Percentiles rank a stretch among this genome's conserved stretches.
phyloP scores from a whole-genome alignment of 108 stramenopile genomes.

The Cyclotella sp. region DNA sequence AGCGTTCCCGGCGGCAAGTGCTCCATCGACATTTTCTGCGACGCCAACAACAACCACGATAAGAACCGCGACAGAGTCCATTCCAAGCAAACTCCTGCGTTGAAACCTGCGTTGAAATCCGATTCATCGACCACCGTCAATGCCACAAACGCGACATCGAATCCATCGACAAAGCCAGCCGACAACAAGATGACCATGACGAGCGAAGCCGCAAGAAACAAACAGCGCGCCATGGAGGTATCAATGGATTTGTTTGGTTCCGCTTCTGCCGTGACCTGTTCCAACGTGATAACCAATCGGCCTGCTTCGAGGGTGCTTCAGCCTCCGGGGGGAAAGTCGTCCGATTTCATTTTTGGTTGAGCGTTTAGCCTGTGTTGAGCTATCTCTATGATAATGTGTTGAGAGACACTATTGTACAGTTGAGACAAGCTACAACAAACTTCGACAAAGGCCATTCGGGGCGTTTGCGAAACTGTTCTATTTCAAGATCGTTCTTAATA shows the following conservation, averaged over 20 bases:
- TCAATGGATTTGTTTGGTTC: conserved; percentile 15
- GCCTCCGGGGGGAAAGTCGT: conserved; percentile 68
- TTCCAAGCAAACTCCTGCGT: background rate
- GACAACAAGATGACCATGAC: background rate
- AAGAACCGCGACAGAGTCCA: background rate
- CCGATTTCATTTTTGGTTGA: conserved; percentile 45
- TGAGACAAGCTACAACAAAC: too few species aligned
- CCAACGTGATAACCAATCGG: conserved; percentile 75
- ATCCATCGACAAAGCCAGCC: background rate
- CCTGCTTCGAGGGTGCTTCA: conserved; percentile 67
- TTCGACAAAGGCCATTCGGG: too few species aligned
- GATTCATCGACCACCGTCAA: too few species aligned
- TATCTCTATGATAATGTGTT: too few species aligned
- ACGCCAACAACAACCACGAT: background rate
- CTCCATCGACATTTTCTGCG: conserved; percentile 51
- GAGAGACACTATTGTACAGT: too few species aligned
- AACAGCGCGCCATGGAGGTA: conserved; percentile 9
- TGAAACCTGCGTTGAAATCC: too few species aligned
- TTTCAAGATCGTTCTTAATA: too few species aligned
- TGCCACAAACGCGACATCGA: background rate
- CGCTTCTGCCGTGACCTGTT: conserved; percentile 22
- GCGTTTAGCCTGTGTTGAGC: background rate
- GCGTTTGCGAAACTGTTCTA: too few species aligned
- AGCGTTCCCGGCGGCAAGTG: conserved; percentile 66
- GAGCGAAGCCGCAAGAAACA: background rate